Evolutionary conservation across 768 basidiomycete genomes (phyloP), one percentile per base, ranked within the genome.

Genomic region (Naganishia vaughanmartiniae): DNA sequence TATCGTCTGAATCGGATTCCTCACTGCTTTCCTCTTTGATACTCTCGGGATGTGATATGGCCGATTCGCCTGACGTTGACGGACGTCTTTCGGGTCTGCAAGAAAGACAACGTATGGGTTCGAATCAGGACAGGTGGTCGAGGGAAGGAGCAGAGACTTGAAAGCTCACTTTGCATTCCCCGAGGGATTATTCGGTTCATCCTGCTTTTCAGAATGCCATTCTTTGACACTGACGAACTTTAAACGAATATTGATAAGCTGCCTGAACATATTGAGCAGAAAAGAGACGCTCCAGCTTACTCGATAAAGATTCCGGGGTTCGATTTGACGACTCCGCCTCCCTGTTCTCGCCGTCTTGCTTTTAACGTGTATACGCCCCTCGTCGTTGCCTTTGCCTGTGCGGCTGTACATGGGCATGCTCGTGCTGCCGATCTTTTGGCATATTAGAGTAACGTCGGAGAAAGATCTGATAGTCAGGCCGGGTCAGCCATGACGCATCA

Each of bases 361-460:
- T 72, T 74, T 65, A 28, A 9, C 42, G 3, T 36, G 60, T 15
- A 30, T 63, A 24, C 60, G 24, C 66, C 71, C 65, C 46, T 75
- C n/a, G 66, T 74, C 48, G 71, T 74, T 72, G 19, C 66, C 71
- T 26, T 71, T 73, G 28, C 66, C 34, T 51, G 71, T 72, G 66
- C 73, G 73, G 53, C 74, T 74, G 55, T 71, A 65, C 9, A 72
- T 26, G 0, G 80, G 76, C 11, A 81, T 72, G 28, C 73, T 90
- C 0, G 96, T 99, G 9, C 89, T 89, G 12, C 96, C 95, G 1
- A 89, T 90, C 66, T 91, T 86, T 76, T 93, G 91, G 79, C 94
- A 98, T 55, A 93, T 87, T 45, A 99, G 82, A 6, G 93, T 89
- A 55, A 99, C 95, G 77, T 99, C 96, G 68, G 93, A 94, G 84